phyloP scores from a whole-genome alignment of 169 alveolate genomes.

The Cryptosporidium sp. region DNA sequence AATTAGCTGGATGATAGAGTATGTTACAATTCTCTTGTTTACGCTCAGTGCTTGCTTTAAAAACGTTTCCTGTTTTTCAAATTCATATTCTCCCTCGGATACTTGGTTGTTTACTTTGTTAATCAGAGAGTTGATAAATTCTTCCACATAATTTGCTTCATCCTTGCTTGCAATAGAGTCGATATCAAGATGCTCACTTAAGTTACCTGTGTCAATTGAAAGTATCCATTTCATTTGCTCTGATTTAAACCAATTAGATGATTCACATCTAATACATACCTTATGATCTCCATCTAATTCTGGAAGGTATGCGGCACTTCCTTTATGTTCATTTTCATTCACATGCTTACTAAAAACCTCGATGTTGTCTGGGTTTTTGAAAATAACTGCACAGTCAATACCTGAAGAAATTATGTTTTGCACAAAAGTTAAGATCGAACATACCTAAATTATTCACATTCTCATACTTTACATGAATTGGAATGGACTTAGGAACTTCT shows the following conservation, averaged over 20 bases:
- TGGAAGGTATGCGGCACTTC: constrained; percentile 78
- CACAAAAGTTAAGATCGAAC: not conserved
- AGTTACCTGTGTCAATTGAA: constrained; percentile 77
- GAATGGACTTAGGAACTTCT: constrained; percentile 76
- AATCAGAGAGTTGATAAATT: constrained; percentile 15
- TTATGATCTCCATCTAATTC: constrained; percentile 76
- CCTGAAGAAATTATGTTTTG: constrained; percentile 65
- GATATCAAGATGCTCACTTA: constrained; percentile 49
- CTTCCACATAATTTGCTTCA: constrained; percentile 48
- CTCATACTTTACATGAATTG: constrained; percentile 77
- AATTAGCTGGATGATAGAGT: constrained; percentile 30
- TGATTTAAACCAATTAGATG: constrained; percentile 80
- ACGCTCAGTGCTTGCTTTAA: constrained; percentile 39
- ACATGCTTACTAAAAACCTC: constrained; percentile 78
- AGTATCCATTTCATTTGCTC: constrained; percentile 79
- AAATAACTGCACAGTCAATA: constrained; percentile 77
- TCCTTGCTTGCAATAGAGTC: constrained; percentile 47
- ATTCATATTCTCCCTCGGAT: constrained; percentile 62
- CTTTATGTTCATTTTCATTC: constrained; percentile 70
- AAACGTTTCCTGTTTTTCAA: constrained; percentile 47
- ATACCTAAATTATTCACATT: constrained; percentile 79
- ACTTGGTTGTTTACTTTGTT: constrained; percentile 15
- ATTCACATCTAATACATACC: constrained; percentile 79
- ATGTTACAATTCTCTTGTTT: constrained; percentile 33
- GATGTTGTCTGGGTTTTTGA: constrained; percentile 75